Base-by-base conservation (phyloP, 1,284 basidiomycete genomes). In the Cutaneotrichosporon sp. region DNA sequence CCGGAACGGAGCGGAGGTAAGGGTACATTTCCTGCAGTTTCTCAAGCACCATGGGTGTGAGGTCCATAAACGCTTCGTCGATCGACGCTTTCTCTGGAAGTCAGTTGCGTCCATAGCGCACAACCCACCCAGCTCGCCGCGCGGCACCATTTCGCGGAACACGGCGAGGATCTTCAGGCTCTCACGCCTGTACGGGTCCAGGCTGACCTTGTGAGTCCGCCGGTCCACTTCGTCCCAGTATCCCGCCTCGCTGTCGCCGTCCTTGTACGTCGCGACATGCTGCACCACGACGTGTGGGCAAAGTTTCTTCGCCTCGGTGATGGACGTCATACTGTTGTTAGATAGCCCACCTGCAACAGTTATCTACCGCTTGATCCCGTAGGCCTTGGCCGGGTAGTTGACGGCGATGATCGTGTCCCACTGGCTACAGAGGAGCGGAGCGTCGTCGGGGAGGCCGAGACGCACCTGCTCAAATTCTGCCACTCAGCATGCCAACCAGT, bases 171-270 rank as follows among this genome's bases (percentile, higher is more conserved):
- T 88, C 75, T 93, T 97, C 58, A 82, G 78, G 63, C 87, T 90
- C 75, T 98, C 94, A 49, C 88, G 80, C 15, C 94, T 80, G 72
- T 98, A 98, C 55, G 89, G 84, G 71, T 99, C 96, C 44, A 99
- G 80, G 17, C 91, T 96, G 39, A 97, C 89, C 80, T 98, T 97
- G 77, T 98, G 93, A 10, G 90, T 96, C 54, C 81, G 80, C 1
- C 87, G 85, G 68, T 92, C 85, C 4, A 92, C 84, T 53, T 88
- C 79, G 34, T 90, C 83, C 84, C 87, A 89, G 71, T 98, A 97
- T 0, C 86, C 86, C 12, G 94, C 88, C 69, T 91, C 85, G 44
- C 76, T 78, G 56, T 91, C 90, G 4, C 92, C 93, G 63, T 93
- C 89, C n/a, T 71, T 51, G 51, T 72, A 97, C 8, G 94, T 97